Evolutionary conservation across 202 grass and related monocot genomes (phyloP).

Genomic region (Saccharum hybrid): DNA sequence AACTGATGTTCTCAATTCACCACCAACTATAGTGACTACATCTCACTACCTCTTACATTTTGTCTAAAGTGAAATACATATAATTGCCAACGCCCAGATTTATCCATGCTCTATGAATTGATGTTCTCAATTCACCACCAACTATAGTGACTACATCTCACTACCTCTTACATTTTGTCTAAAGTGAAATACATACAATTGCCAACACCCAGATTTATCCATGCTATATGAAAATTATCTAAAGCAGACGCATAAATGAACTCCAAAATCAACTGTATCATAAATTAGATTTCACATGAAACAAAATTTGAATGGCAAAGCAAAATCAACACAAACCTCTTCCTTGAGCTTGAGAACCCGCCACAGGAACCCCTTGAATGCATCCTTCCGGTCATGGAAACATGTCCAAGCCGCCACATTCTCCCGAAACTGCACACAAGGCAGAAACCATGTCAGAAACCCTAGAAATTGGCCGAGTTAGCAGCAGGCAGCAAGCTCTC

Average conservation of each 20-base stretch:
- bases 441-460: constrained; percentile 45
- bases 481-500: neutral
- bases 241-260: constrained; percentile 16
- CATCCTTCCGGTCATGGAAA: constrained; percentile 82
- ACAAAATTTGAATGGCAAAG: neutral
- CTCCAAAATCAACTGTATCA: neutral
- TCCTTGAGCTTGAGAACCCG: constrained; percentile 88
- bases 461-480: constrained; percentile 34
- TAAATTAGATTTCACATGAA: constrained; percentile 7
- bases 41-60: constrained; percentile 30
- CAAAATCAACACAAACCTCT: constrained; percentile 57
- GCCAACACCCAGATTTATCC: neutral
- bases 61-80: neutral
- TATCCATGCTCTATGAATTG: neutral
- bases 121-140: neutral
- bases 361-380: constrained; percentile 75
- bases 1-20: neutral
- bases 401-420: constrained; percentile 89
- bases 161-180: constrained; percentile 17
- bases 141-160: constrained; percentile 9
- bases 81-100: neutral
- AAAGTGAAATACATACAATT: neutral
- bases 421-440: constrained; percentile 74
- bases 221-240: constrained; percentile 9
- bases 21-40: neutral